These are phyloP conservation scores for Phytophthora megakarya DNA, from an alignment of 352 stramenopile genomes.

Conservation along the genomic window DNA sequence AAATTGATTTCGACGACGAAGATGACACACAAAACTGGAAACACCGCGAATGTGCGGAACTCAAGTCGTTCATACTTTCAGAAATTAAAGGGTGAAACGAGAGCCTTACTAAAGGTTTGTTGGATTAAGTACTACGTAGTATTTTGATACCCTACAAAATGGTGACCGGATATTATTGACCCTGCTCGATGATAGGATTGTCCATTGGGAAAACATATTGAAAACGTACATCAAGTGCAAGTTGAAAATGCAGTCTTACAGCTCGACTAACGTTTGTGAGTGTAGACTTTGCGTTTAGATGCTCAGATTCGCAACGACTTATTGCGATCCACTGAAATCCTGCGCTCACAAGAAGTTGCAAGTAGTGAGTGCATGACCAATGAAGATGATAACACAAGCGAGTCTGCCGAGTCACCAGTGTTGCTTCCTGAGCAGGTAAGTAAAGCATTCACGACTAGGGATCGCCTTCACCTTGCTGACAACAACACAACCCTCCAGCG, in stretches of 20 bases:
- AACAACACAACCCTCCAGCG: too few species aligned
- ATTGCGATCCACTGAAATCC: slow-evolving; percentile 31
- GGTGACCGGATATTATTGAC: neutral
- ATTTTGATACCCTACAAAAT: neutral
- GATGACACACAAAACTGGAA: neutral
- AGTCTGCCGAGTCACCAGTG: slow-evolving; percentile 12
- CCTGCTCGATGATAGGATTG: slow-evolving; percentile 18
- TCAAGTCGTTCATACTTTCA: slow-evolving; percentile 23
- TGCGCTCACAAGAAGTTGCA: neutral
- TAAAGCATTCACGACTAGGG: too few species aligned
- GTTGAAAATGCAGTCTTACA: neutral
- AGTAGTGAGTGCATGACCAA: neutral
- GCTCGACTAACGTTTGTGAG: neutral
- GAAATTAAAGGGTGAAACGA: slow-evolving; percentile 25
- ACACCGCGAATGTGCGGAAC: neutral
- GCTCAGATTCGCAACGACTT: slow-evolving; percentile 47
- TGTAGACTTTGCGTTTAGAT: slow-evolving; percentile 40
- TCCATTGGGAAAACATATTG: slow-evolving; percentile 39
- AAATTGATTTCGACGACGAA: slow-evolving; percentile 38
- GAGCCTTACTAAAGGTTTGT: slow-evolving; percentile 26
- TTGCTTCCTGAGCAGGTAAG: slow-evolving; percentile 31
- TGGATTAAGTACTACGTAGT: neutral
- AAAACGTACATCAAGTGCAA: slow-evolving; percentile 33
- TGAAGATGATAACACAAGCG: neutral
- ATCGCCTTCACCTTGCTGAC: too few species aligned